Conservation (phyloP, 345 rosid species). For the Nasturtium officinale region DNA sequence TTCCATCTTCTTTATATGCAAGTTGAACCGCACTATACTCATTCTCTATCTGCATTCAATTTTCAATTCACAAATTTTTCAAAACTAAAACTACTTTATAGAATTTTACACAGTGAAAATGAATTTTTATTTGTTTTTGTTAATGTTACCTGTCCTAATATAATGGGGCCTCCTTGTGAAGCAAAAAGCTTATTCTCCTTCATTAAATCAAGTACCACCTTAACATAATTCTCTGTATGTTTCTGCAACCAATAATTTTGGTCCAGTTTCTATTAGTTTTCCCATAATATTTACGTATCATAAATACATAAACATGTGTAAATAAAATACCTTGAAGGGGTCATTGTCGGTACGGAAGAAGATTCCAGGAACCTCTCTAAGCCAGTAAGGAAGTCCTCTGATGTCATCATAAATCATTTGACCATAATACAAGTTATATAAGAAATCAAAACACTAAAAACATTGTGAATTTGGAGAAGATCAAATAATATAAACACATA, state of each 20-base stretch:
- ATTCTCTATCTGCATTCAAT: constrained; percentile 72
- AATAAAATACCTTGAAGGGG: constrained; percentile 71
- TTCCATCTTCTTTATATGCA: constrained; percentile 65
- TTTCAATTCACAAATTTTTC: constrained; percentile 1
- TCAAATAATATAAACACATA: constrained; percentile 3
- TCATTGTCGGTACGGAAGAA: constrained; percentile 72
- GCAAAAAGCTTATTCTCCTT: constrained; percentile 59
- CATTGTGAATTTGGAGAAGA: neutral
- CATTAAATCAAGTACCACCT: constrained; percentile 45
- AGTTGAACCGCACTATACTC: constrained; percentile 77
- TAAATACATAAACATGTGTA: neutral
- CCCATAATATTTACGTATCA: neutral
- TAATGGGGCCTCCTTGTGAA: constrained; percentile 65
- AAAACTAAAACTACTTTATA: neutral
- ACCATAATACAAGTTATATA: constrained; percentile 25
- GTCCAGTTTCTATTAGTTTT: neutral
- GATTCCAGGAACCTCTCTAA: constrained; percentile 71
- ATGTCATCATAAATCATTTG: constrained; percentile 9
- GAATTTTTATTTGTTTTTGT: neutral
- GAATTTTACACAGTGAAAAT: neutral
- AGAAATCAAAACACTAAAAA: neutral
- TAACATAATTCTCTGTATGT: constrained; percentile 62
- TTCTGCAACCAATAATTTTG: constrained; percentile 40
- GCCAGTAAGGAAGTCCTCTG: constrained; percentile 94
- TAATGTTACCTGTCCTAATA: constrained; percentile 56